These are phyloP conservation scores for Schizopora paradoxa DNA, from an alignment of 1,284 basidiomycete species.

Conservation along the genomic window DNA sequence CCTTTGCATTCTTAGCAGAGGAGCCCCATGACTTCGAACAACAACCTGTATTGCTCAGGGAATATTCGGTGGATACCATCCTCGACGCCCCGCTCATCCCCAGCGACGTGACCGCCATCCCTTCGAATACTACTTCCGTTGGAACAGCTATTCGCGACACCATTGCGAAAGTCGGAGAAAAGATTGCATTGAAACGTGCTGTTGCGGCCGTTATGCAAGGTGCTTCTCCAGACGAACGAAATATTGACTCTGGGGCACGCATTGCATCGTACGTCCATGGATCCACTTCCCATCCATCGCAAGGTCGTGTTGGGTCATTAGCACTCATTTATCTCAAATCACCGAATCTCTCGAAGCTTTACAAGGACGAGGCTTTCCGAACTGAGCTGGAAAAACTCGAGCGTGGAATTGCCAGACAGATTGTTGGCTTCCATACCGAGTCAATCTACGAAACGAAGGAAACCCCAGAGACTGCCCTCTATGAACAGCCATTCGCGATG, in stretches of 20 bases:
- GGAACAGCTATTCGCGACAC: conserved; percentile 71
- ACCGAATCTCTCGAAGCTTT: conserved; percentile 37
- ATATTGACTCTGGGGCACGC: conserved; percentile 46
- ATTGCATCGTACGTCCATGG: conserved; percentile 82
- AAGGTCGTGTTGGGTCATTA: conserved; percentile 67
- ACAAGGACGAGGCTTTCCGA: conserved; percentile 41
- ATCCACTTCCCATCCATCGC: conserved; percentile 35
- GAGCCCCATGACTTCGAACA: conserved; percentile 33
- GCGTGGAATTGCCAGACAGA: conserved; percentile 78
- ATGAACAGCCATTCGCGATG: conserved; percentile 83
- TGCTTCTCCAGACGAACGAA: conserved; percentile 29
- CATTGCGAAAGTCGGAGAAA: conserved; percentile 87
- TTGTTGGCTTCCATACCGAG: conserved; percentile 80
- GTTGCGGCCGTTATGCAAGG: conserved; percentile 57
- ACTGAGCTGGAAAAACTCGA: conserved; percentile 62
- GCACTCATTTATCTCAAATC: conserved; percentile 58
- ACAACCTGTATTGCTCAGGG: conserved; percentile 32
- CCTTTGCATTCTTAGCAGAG: conserved; percentile 77
- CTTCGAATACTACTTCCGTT: conserved; percentile 45
- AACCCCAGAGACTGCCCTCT: conserved; percentile 59
- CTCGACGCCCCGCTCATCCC: conserved; percentile 63
- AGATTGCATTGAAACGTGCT: conserved; percentile 76
- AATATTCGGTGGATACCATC: conserved; percentile 48
- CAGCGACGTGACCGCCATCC: conserved; percentile 26
- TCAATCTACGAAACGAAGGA: conserved; percentile 41